phyloP scores from a whole-genome alignment of 306 rosid genomes.

The Glycine soja region DNA sequence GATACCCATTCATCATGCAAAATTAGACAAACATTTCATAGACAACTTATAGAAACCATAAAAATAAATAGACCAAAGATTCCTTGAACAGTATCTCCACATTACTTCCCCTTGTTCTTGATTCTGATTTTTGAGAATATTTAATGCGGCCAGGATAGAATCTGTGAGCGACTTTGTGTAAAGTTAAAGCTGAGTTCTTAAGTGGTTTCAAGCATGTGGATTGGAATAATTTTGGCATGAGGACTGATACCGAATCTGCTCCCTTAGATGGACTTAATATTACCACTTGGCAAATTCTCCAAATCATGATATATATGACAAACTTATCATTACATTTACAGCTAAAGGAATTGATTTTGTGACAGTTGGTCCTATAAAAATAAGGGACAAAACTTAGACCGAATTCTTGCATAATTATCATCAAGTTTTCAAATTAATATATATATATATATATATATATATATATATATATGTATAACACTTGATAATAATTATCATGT shows the following conservation, averaged over 20 bases:
- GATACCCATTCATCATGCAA: slow-evolving; percentile 45
- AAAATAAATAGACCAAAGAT: slow-evolving; percentile 34
- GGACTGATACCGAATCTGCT: slow-evolving; percentile 47
- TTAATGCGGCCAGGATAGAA: slow-evolving; percentile 55
- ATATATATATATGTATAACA: background rate
- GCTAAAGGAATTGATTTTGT: slow-evolving; percentile 29
- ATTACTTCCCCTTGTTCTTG: slow-evolving; percentile 48
- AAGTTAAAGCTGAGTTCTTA: slow-evolving; percentile 68
- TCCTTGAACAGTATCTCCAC: slow-evolving; percentile 63
- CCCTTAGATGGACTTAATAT: slow-evolving; percentile 48
- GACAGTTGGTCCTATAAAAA: background rate
- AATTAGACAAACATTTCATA: slow-evolving; percentile 39
- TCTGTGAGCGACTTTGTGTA: slow-evolving; percentile 53
- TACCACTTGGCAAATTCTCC: slow-evolving; percentile 51
- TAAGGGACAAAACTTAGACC: background rate
- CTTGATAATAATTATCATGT: too few species aligned
- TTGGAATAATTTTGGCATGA: slow-evolving; percentile 42
- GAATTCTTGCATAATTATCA: background rate
- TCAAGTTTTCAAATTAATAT: background rate
- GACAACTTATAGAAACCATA: slow-evolving; percentile 40
- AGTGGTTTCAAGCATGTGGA: slow-evolving; percentile 65
- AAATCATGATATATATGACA: slow-evolving; percentile 7
- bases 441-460: too few species aligned
- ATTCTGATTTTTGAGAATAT: slow-evolving; percentile 70
- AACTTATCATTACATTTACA: slow-evolving; percentile 39